These are phyloP conservation scores for Populus tremula DNA, from an alignment of 345 rosid species.

Conservation along the genomic window DNA sequence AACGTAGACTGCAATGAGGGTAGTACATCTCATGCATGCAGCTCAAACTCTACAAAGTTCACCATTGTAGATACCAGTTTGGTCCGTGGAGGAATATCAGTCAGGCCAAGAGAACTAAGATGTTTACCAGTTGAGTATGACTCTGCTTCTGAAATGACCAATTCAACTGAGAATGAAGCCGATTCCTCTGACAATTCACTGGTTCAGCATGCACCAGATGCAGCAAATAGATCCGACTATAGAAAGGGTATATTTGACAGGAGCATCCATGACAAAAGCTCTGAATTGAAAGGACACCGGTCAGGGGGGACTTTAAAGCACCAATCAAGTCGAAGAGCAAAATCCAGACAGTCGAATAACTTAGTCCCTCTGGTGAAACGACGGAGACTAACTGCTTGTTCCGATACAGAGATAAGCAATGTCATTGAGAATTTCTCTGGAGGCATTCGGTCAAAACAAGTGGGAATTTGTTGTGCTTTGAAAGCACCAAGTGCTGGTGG, in stretches of 20 bases:
- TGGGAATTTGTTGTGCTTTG: slow-evolving; percentile 20
- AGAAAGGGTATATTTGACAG: slow-evolving; percentile 16
- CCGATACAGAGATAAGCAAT: slow-evolving; percentile 34
- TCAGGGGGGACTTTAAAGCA: slow-evolving; percentile 41
- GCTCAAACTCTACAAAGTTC: slow-evolving; percentile 33
- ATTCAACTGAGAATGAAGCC: slow-evolving; percentile 9
- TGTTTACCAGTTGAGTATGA: slow-evolving; percentile 32
- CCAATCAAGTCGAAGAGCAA: slow-evolving; percentile 42
- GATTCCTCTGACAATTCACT: slow-evolving; percentile 18
- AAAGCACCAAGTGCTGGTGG: slow-evolving; percentile 20
- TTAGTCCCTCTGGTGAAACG: slow-evolving; percentile 46
- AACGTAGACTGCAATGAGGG: slow-evolving; percentile 9
- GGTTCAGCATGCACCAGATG: slow-evolving; percentile 12
- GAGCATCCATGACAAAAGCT: slow-evolving; percentile 18
- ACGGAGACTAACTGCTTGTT: slow-evolving; percentile 52
- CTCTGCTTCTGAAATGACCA: slow-evolving; percentile 19
- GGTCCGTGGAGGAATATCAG: slow-evolving; percentile 32
- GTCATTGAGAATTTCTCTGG: slow-evolving; percentile 27
- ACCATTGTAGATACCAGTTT: slow-evolving; percentile 61
- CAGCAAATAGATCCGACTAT: slow-evolving; percentile 2
- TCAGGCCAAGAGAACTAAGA: slow-evolving; percentile 41
- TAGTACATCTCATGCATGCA: slow-evolving; percentile 2
- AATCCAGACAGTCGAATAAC: slow-evolving; percentile 31
- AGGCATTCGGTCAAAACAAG: slow-evolving; percentile 31
- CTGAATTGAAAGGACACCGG: slow-evolving; percentile 23